Evolutionary conservation across 139 green algal genomes (phyloP), one percentile per base, ranked within the genome.

Genomic region (Tetratostichococcus sp.): DNA sequence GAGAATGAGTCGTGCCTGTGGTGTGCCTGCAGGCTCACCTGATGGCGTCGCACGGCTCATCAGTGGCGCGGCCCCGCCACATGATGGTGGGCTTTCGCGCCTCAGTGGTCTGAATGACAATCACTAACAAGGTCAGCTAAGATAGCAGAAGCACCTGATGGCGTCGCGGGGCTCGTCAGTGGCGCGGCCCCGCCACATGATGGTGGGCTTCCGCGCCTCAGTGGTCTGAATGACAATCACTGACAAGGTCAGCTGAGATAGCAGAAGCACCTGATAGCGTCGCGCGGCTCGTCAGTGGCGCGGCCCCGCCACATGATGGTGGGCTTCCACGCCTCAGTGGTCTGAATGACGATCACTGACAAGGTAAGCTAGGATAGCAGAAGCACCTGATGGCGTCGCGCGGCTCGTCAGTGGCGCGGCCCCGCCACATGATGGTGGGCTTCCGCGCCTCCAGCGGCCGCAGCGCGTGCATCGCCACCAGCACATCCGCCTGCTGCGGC

Each of bases 261-360:
- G n/a, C n/a, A n/a, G n/a, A n/a, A n/a, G n/a, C n/a, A n/a, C n/a
- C n/a, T n/a, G n/a, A n/a, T n/a, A n/a, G n/a, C n/a, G n/a, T n/a
- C 76, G 31, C 76, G 70, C 65, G 35, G 31, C 57, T 81, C 76
- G 35, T 72, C 65, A 19, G 35, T 72, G 26, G 69, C 65, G 19
- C 76, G 58, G 6, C 76, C 76, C 16, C 76, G 35, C 76, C 76
- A 81, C 14, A 81, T 74, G 25, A 72, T 62, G 65, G 77, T 50
- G 19, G 65, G 26, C 43, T 23, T 35, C 26, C 76, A 43, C n/a
- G 67, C 43, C 22, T 34, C 65, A n/a, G n/a, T n/a, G n/a, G n/a
- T n/a, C n/a, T n/a, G n/a, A n/a, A n/a, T n/a, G n/a, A n/a, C n/a
- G n/a, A n/a, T n/a, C n/a, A n/a, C n/a, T n/a, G n/a, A n/a, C n/a